Evolutionary conservation across 805 yeast species (phyloP), one percentile per base, ranked within the genome.

Genomic region (Candida ipomoeae): DNA sequence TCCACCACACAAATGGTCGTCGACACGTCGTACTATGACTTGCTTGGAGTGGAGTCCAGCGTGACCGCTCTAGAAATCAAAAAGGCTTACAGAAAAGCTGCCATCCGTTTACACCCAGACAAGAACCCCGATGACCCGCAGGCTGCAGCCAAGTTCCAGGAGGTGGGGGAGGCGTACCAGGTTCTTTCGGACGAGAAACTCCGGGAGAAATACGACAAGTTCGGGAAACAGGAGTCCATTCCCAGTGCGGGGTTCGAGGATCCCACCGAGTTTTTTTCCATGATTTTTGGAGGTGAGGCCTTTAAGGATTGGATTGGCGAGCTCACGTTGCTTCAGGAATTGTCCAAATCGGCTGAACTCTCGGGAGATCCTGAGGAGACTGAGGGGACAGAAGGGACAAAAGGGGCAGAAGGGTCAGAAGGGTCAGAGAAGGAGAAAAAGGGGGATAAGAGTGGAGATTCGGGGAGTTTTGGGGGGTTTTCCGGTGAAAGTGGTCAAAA

Each of bases 241-340:
- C 86, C 87, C 1, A 74, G 73, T 46, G 87, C 84, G 54, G 89
- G 89, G 3, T 84, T 84, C 60, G 89, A 83, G 57, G 92, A 86
- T 64, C 68, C 68, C 4, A 51, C 80, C 39, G 89, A 84, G 61
- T 82, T 83, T 58, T 85, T 84, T 63, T 75, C 84, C 3, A 77
- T 77, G 71, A 84, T 85, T 52, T 84, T 90, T 67, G 97, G 97
- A 41, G 97, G 97, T 44, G 96, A 87, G 50, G 95, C 94, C 1
- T 90, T 91, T 67, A 79, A 75, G 33, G 84, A 85, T 44, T 85
- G 69, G 69, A 66, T 63, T 29, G 69, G 69, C 18, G 67, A 66
- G 48, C 80, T 50, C 46, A 87, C 92, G 2, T 66, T 73, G 48
- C 53, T 73, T 37, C 73, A 67, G 56, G 77, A 73, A 50, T 60